Evolutionary conservation across 78 protist species (phyloP), one percentile per base, ranked within the genome.

Genomic region (Protostelium mycophagum): DNA sequence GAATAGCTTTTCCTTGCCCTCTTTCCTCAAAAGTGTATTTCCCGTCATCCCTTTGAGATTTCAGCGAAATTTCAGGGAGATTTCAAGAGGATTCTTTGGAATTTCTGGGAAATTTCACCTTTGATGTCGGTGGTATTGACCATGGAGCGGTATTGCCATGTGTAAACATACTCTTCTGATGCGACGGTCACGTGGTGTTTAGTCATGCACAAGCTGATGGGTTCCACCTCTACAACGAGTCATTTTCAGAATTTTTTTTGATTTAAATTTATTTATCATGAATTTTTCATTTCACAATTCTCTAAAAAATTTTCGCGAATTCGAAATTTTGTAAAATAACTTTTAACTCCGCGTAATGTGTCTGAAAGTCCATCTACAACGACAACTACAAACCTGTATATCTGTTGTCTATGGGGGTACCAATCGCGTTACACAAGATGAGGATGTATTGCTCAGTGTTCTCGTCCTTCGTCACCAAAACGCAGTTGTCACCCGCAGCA

Each of bases 361-460:
- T n/a, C n/a, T n/a, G n/a, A n/a, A n/a, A n/a, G n/a, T n/a, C n/a
- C n/a, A n/a, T n/a, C n/a, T n/a, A n/a, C n/a, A n/a, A n/a, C n/a
- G n/a, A n/a, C n/a, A n/a, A n/a, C 95, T 38, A 16, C 73, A 51
- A 5, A 51, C 73, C 73, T 5, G 73, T 51, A 90, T 88, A 88
- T 86, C 91, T 87, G n/a, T 88, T 34, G 86, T 94, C 98, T 34
- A 96, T 28, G 9, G 97, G 95, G 1, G 90, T n/a, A 0, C 98
- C 98, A 38, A 96, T 93, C 34, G 97, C 91, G 87, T 95, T 94
- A 91, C 95, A 93, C 34, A 97, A 87, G 29, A 63, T 83, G 35
- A 95, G 38, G 9, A 86, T 0, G 86, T 35, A 37, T 91, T 63
- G 89, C 10, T 84, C 34, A 38, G 85, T 31, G 0, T 38, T 92